Evolutionary conservation across 2,329 filamentous ascomycete species (phyloP).

Genomic region (Penicillium sp.): DNA sequence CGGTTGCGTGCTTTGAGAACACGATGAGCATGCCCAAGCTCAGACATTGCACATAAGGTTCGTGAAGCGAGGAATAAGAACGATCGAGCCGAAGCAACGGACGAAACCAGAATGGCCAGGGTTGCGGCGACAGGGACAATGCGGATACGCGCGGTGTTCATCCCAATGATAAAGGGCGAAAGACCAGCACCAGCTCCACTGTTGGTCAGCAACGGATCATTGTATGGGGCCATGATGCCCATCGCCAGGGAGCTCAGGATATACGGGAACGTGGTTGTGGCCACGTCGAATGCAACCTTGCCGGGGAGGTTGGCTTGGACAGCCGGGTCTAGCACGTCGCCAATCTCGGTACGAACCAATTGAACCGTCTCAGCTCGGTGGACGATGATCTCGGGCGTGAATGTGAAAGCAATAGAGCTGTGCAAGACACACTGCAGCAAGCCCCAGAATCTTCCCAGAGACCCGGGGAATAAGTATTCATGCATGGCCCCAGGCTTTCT

Average conservation of each 20-base stretch:
- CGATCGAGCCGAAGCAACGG: conserved; percentile 77
- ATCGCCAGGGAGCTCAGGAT: conserved; percentile 63
- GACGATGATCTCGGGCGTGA: conserved; percentile 61
- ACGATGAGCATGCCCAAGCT: conserved; percentile 66
- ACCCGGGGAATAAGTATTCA: conserved; percentile 53
- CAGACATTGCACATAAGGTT: conserved; percentile 68
- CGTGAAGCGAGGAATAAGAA: conserved; percentile 75
- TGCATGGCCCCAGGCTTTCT: conserved; percentile 56
- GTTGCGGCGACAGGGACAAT: conserved; percentile 74
- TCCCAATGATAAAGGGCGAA: conserved; percentile 52
- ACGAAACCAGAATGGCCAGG: conserved; percentile 74
- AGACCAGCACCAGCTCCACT: conserved; percentile 61
- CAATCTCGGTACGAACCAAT: conserved; percentile 6
- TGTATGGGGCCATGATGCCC: conserved; percentile 64
- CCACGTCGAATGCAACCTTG: conserved; percentile 61
- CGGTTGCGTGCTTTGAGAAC: conserved; percentile 65
- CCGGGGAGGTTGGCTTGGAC: conserved; percentile 60
- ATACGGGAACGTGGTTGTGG: conserved; percentile 64
- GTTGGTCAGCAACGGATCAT: conserved; percentile 59
- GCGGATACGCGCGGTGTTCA: conserved; percentile 61
- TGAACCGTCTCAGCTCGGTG: conserved; percentile 54
- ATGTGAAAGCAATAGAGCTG: conserved; percentile 59
- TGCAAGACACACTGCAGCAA: conserved; percentile 58
- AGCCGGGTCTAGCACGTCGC: conserved; percentile 53
- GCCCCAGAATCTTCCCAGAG: conserved; percentile 57